Percentiles rank a stretch among this genome's conserved stretches.
phyloP scores from a whole-genome alignment of 2,329 filamentous ascomycete species.

The Paraphoma sp. region DNA sequence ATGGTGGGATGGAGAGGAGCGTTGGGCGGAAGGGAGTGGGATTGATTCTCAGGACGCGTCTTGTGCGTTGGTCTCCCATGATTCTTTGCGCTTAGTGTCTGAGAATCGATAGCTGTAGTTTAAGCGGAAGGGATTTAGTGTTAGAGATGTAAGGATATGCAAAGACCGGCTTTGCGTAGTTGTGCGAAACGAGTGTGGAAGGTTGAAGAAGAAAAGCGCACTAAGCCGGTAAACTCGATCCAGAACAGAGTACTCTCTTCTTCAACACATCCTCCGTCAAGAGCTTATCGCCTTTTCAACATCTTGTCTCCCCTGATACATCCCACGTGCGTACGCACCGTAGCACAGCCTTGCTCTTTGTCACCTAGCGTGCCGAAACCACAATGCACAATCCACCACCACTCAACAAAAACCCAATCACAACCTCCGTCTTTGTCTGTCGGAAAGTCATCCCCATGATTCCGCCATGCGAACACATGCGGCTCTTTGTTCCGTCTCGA shows the following conservation, averaged over 20 bases:
- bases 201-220: not conserved
- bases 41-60: slow-evolving; percentile 32
- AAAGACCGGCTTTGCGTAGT: not conserved
- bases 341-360: not conserved
- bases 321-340: not conserved
- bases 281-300: not conserved
- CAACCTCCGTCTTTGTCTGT: not conserved
- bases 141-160: not conserved
- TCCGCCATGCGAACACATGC: not conserved
- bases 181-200: not conserved
- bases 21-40: slow-evolving; percentile 53
- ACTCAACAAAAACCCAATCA: not conserved
- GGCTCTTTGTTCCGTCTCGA: not conserved
- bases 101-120: too few relatives aligned
- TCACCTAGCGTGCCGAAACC: not conserved
- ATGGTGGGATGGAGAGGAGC: slow-evolving; percentile 52
- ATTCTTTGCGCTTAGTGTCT: not conserved
- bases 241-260: too few relatives aligned
- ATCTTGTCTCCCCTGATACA: not conserved
- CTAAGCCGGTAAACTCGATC: not conserved
- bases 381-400: not conserved
- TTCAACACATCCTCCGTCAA: too few relatives aligned
- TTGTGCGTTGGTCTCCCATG: not conserved
- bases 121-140: too few relatives aligned
- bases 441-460: too few relatives aligned